Base-by-base conservation (phyloP, 106 monocot species). In the Chionographis japonica region DNA sequence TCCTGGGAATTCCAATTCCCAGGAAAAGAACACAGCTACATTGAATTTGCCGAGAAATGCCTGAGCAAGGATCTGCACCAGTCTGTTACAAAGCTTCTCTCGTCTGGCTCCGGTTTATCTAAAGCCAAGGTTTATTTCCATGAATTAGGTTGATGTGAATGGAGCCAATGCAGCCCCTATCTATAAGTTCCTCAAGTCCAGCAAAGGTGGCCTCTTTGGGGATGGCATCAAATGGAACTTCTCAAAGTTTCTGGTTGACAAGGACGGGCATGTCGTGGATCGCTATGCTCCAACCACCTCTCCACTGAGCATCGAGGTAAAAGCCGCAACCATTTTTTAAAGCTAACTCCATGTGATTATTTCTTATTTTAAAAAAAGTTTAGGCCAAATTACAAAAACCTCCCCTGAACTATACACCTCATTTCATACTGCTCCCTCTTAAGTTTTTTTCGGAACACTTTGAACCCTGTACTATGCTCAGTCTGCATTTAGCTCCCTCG, bases 221-320 rank as follows among this genome's bases (percentile, higher is more conserved):
- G 79, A 84, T 38, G 40, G 62, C 62, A 84, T 88, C 72, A 84
- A 88, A 17, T 88, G 88, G 88, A 88, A 88, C 79, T 88, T 88
- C 68, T 38, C 84, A 10, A 88, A 88, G 71, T 84, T 88, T 70
- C 67, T 88, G 63, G 81, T 88, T 12, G 79, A 88, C 65, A 84
- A 84, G 50, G 80, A 81, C 3, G 88, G 88, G 1, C 72, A 71
- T 49, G 88, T 88, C 5, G 79, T 88, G 16, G 84, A 81, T 37
- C 88, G 84, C 49, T 88, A 81, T 71, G 84, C 88, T 9, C 88
- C 88, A 4, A 88, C 84, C 18, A 88, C 88, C 3, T 81, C 88
- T 12, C 88, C 88, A 0, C 70, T 81, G 14, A 84, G 73, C 63
- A 79, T 88, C 4, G 88, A 88, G 84, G 88, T 81, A 69, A 68